phyloP scores from a whole-genome alignment of 305 asterid genomes.

The Ilex paraguariensis region DNA sequence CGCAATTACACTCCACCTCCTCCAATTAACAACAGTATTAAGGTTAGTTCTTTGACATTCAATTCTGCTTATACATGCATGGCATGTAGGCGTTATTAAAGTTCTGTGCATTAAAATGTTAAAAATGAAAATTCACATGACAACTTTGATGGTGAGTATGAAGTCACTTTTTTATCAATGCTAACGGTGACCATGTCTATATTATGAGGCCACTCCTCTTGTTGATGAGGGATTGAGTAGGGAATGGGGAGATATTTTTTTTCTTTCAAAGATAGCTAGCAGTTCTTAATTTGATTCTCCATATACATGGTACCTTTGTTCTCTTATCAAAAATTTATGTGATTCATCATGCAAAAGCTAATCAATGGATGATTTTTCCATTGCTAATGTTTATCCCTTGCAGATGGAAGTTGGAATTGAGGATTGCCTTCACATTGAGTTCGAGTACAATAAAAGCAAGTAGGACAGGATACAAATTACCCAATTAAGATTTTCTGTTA shows the following conservation, averaged over 20 bases:
- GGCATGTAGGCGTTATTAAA: not conserved
- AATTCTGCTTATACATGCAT: not conserved
- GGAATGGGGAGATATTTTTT: too few species aligned
- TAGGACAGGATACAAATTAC: constrained; percentile 30
- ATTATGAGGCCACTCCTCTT: not conserved
- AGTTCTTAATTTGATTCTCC: too few species aligned
- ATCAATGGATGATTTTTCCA: too few species aligned
- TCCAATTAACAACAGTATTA: constrained; percentile 81
- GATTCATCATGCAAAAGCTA: not conserved
- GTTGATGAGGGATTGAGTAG: not conserved
- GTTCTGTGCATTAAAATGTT: not conserved
- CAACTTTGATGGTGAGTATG: not conserved
- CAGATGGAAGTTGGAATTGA: constrained; percentile 99
- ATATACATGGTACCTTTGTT: too few species aligned
- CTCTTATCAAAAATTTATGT: not conserved
- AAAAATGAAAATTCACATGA: not conserved
- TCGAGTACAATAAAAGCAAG: constrained; percentile 99
- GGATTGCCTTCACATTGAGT: constrained; percentile 98
- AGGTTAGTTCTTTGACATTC: constrained; percentile 34
- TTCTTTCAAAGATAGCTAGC: too few species aligned
- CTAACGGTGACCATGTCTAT: not conserved
- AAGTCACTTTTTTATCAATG: not conserved
- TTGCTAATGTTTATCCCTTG: constrained; percentile 11
- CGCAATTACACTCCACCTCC: constrained; percentile 69
- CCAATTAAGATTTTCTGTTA: not conserved